Base-by-base conservation (phyloP, 805 yeast genomes). In the Ogataea polymorpha region DNA sequence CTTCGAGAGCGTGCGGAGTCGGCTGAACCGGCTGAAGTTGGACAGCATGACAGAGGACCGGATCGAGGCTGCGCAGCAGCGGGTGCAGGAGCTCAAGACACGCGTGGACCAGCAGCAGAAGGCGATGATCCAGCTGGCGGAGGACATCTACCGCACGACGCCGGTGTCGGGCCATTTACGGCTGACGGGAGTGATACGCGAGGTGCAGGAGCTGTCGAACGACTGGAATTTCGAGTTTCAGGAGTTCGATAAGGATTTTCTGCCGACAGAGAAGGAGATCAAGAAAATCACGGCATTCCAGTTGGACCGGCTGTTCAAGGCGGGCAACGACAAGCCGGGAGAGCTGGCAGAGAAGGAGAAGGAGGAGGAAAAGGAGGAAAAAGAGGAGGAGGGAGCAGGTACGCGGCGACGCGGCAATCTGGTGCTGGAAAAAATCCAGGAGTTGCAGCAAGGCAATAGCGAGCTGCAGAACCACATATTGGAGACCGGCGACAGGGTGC, bases 221-320 rank as follows among this genome's bases (percentile, higher is more conserved):
- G 75, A 71, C 29, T 93, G 98, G 98, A 96, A 91, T 62, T 53
- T 63, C 16, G 95, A 83, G 42, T 89, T 93, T 54, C 73, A 78
- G 26, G 84, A 78, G 6, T 91, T 93, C 65, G 97, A 86, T 45
- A 73, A 74, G 32, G 72, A 72, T 15, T 93, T 75, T 56, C 72
- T 91, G 45, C 98, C 98, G 1, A 80, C 95, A 7, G 98, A 93
- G 60, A 86, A 82, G 54, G 99, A 93, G 71, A 86, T 93, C 50
- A 81, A 95, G 5, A 73, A 87, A 48, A 86, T 93, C 32, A 90
- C 99, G 2, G 85, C 96, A 4, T 82, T 82, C 52, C 98, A 91
- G 57, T 67, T 91, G 54, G 79, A 81, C 45, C 84, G 82, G 50
- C 71, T 90, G 35, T 80, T 91, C 50, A 63, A 77, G 54, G 89